Evolutionary conservation across 2,329 filamentous ascomycete genomes (phyloP).

Genomic region (Proliferodiscus dingleyae): DNA sequence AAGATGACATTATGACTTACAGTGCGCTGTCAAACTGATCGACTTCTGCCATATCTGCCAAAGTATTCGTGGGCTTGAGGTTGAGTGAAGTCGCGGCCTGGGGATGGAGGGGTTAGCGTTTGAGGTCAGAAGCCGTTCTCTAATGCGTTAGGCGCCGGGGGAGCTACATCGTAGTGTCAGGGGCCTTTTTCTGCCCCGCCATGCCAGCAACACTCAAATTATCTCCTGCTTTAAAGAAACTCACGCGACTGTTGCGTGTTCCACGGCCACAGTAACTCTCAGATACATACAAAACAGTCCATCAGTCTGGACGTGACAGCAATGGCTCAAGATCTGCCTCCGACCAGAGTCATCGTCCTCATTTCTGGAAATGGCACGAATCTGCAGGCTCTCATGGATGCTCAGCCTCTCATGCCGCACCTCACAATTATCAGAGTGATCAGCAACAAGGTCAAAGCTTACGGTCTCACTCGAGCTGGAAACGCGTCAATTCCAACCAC

Average conservation of each 20-base stretch:
- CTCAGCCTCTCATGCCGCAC: conserved; percentile 41
- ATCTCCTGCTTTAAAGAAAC: too few species aligned
- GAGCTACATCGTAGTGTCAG: too few species aligned
- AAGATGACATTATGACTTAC: conserved; percentile 24
- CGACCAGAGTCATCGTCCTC: conserved; percentile 48
- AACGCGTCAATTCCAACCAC: conserved; percentile 55
- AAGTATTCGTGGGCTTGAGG: conserved; percentile 4
- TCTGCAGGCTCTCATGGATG: conserved; percentile 58
- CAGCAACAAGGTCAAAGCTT: conserved; percentile 60
- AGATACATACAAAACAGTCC: too few species aligned
- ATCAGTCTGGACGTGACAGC: not conserved
- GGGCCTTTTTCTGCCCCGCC: too few species aligned
- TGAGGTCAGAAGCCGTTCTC: not conserved
- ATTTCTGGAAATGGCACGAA: conserved; percentile 67
- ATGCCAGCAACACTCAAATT: too few species aligned
- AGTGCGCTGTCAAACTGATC: conserved; percentile 34
- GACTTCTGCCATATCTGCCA: conserved; percentile 29
- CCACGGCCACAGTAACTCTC: too few species aligned
- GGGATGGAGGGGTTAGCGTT: conserved; percentile 13
- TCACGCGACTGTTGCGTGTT: too few species aligned
- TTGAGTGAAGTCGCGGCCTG: not conserved
- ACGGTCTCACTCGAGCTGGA: conserved; percentile 57
- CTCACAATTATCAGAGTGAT: conserved; percentile 55
- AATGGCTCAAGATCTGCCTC: conserved; percentile 17
- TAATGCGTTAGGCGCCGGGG: too few species aligned